Conservation (phyloP, 495 filamentous ascomycete genomes). For the Penicillium arizonense region DNA sequence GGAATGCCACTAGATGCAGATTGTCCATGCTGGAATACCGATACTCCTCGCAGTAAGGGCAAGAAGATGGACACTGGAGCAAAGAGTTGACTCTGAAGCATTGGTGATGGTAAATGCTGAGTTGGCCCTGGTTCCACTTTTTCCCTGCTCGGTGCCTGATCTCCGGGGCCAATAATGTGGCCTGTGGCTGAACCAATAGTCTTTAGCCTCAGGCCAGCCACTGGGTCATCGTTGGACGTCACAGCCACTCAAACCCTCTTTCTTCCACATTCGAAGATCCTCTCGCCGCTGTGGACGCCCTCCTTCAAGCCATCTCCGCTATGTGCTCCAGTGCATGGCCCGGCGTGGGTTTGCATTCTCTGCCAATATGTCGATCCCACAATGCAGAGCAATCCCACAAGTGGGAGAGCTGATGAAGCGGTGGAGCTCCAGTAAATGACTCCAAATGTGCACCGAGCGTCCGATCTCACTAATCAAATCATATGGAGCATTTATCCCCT, state of each 20-base stretch:
- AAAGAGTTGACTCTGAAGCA: neutral
- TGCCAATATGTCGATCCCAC: neutral
- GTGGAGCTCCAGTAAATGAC: slow-evolving; percentile 15
- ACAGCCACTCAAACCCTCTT: slow-evolving; percentile 2
- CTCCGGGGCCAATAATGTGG: neutral
- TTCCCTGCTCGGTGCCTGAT: neutral
- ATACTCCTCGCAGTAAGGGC: neutral
- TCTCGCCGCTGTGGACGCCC: neutral
- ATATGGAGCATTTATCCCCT: slow-evolving; percentile 15
- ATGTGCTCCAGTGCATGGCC: neutral
- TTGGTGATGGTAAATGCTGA: neutral
- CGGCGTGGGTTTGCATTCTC: neutral
- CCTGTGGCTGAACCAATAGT: slow-evolving; percentile 6
- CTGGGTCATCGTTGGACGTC: neutral
- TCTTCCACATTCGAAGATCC: neutral
- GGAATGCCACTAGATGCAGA: neutral
- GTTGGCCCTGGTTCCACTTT: neutral
- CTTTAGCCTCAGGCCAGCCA: neutral
- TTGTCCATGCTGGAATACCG: too few relatives aligned
- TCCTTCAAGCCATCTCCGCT: neutral
- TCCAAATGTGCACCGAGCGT: slow-evolving; percentile 7
- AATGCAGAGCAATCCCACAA: neutral
- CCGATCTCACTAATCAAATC: slow-evolving; percentile 15
- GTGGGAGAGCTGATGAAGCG: slow-evolving; percentile 10
- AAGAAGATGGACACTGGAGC: neutral